Conservation (phyloP, 2,329 filamentous ascomycete species). For the Scedosporium boydii region DNA sequence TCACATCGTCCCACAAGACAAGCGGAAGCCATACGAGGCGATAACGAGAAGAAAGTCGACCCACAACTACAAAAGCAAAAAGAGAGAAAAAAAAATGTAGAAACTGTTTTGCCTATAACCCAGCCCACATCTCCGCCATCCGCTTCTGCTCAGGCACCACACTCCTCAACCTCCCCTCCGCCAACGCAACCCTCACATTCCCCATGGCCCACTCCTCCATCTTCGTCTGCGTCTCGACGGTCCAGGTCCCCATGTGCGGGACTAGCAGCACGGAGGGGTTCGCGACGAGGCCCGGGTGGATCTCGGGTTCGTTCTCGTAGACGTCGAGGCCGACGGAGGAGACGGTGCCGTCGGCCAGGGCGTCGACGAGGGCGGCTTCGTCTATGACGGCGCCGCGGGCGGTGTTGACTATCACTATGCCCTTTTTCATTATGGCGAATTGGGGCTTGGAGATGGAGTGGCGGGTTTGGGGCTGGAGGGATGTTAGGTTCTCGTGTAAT, state of each 20-base stretch:
- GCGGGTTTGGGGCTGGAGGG: constrained; percentile 47
- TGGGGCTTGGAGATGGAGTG: constrained; percentile 66
- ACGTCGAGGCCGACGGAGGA: constrained; percentile 68
- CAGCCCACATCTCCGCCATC: constrained; percentile 12
- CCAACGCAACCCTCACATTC: constrained; percentile 57
- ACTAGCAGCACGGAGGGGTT: constrained; percentile 67
- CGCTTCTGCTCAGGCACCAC: constrained; percentile 61
- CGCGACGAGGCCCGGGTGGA: constrained; percentile 61
- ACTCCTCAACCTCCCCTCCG: constrained; percentile 52
- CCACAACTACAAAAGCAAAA: too few species aligned
- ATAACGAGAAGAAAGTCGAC: too few species aligned
- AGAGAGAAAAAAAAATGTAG: too few species aligned
- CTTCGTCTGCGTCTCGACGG: constrained; percentile 51
- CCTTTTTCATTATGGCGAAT: constrained; percentile 69
- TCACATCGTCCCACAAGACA: too few species aligned
- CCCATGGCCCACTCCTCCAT: constrained; percentile 71
- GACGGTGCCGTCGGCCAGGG: constrained; percentile 61
- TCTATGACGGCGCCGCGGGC: constrained; percentile 76
- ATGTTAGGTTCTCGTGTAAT: neutral
- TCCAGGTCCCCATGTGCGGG: constrained; percentile 83
- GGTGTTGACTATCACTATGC: constrained; percentile 72
- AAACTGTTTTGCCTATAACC: neutral
- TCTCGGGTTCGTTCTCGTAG: constrained; percentile 68
- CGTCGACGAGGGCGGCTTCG: constrained; percentile 67
- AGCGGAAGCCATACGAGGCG: too few species aligned